These are phyloP conservation scores for Elasticomyces elasticus DNA, from an alignment of 495 filamentous ascomycete genomes.

Conservation along the genomic window DNA sequence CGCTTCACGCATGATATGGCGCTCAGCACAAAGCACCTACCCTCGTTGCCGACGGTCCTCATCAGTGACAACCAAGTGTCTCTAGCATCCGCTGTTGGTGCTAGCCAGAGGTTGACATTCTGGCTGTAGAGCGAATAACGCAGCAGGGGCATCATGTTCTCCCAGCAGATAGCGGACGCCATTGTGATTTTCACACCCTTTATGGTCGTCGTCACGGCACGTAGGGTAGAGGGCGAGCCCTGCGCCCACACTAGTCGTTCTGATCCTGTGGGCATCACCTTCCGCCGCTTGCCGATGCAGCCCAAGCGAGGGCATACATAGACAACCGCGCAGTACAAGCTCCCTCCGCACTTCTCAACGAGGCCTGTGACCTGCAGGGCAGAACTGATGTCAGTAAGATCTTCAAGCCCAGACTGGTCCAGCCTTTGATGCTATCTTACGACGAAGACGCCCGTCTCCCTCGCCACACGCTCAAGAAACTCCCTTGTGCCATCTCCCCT, in stretches of 20 bases:
- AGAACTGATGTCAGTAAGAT: no score
- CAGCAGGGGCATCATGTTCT: slow-evolving; percentile 91
- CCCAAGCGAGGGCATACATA: slow-evolving; percentile 71
- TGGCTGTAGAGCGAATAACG: slow-evolving; percentile 73
- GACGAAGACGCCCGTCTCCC: slow-evolving; percentile 69
- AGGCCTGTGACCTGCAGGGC: no score
- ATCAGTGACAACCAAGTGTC: slow-evolving; percentile 78
- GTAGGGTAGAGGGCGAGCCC: slow-evolving; percentile 68
- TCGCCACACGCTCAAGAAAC: slow-evolving; percentile 60
- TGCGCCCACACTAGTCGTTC: slow-evolving; percentile 87
- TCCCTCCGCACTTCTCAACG: slow-evolving; percentile 71
- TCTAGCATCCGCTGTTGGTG: slow-evolving; percentile 78
- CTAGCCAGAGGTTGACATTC: slow-evolving; percentile 87
- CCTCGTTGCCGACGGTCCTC: slow-evolving; percentile 70
- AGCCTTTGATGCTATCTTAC: no score
- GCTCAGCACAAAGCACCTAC: slow-evolving; percentile 75
- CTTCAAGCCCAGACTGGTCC: no score
- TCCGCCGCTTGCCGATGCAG: slow-evolving; percentile 74
- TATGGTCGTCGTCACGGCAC: slow-evolving; percentile 72
- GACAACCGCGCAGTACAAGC: slow-evolving; percentile 71
- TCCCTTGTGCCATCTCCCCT: slow-evolving; percentile 85
- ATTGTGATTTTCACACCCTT: slow-evolving; percentile 66
- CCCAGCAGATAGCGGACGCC: slow-evolving; percentile 90
- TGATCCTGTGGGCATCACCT: slow-evolving; percentile 85
- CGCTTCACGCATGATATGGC: slow-evolving; percentile 70